Conservation (phyloP, 768 basidiomycete genomes). For the Tulasnella sp. region DNA sequence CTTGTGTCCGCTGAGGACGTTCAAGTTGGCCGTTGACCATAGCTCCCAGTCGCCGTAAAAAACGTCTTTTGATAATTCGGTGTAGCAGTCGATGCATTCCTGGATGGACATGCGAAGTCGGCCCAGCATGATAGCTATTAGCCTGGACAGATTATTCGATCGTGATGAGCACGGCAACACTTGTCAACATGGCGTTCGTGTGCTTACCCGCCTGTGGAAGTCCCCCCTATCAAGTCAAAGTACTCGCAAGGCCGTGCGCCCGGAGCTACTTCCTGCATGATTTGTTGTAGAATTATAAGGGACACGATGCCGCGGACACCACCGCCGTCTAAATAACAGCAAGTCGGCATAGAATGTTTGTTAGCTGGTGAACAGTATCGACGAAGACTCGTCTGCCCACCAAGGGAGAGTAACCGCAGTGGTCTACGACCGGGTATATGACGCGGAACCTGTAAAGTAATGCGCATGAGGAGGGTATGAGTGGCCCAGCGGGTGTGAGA, state of each 20-base stretch:
- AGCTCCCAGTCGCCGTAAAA: conserved; percentile 25
- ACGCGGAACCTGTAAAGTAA: background rate
- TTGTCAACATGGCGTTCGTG: background rate
- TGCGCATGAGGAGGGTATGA: background rate
- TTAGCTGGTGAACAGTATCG: too few relatives aligned
- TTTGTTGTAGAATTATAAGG: conserved; percentile 7
- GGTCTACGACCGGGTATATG: background rate
- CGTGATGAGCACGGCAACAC: background rate
- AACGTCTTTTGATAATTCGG: conserved; percentile 29
- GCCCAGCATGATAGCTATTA: conserved; percentile 37
- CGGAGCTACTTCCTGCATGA: background rate
- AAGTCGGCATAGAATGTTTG: too few relatives aligned
- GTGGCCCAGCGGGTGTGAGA: background rate
- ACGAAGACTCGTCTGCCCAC: background rate
- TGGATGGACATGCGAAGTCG: conserved; percentile 34
- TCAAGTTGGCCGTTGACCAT: background rate
- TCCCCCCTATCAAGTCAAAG: conserved; percentile 29
- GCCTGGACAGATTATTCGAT: background rate
- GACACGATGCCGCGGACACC: conserved; percentile 10
- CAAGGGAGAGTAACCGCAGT: background rate
- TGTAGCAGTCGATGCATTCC: conserved; percentile 32
- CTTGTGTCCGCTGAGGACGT: background rate
- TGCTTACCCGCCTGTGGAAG: conserved; percentile 28
- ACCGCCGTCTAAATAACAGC: conserved; percentile 14
- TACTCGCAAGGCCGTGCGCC: conserved; percentile 26